Evolutionary conservation across 2,329 filamentous ascomycete species (phyloP).

Genomic region (Aspergillus aculeatus): DNA sequence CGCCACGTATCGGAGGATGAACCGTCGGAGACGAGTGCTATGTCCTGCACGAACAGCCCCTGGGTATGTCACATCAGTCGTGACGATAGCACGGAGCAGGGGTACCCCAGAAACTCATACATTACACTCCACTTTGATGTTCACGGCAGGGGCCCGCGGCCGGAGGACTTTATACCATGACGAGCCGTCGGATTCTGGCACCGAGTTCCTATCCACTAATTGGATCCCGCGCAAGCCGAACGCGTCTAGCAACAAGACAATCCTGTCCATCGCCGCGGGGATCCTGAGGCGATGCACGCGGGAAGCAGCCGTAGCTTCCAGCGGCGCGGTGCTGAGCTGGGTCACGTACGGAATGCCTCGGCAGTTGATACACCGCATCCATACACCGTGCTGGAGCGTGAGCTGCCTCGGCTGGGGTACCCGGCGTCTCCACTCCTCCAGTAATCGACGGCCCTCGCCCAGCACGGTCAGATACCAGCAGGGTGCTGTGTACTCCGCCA

Average conservation of each 20-base stretch:
- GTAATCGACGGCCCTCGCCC: conserved; percentile 10
- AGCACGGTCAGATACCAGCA: conserved; percentile 16
- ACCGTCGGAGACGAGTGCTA: background rate
- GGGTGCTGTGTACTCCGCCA: conserved; percentile 3
- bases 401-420: background rate
- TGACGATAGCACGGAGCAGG: no score
- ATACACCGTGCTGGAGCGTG: background rate
- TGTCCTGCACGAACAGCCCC: conserved; percentile 11
- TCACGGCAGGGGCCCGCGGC: background rate
- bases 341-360: conserved; percentile 5
- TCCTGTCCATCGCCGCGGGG: conserved; percentile 1
- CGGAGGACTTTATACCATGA: conserved; percentile 20
- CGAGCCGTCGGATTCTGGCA: conserved; percentile 9
- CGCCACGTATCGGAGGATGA: background rate
- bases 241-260: conserved; percentile 10
- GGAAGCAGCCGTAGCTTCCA: background rate
- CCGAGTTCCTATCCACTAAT: conserved; percentile 6
- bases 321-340: conserved; percentile 1
- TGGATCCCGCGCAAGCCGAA: conserved; percentile 13
- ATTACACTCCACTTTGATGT: conserved; percentile 2
- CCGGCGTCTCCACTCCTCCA: background rate
- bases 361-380: background rate
- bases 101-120: background rate
- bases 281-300: background rate
- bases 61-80: background rate